phyloP scores from a whole-genome alignment of 2,329 filamentous ascomycete species.

The Leptographium wingfieldii region DNA sequence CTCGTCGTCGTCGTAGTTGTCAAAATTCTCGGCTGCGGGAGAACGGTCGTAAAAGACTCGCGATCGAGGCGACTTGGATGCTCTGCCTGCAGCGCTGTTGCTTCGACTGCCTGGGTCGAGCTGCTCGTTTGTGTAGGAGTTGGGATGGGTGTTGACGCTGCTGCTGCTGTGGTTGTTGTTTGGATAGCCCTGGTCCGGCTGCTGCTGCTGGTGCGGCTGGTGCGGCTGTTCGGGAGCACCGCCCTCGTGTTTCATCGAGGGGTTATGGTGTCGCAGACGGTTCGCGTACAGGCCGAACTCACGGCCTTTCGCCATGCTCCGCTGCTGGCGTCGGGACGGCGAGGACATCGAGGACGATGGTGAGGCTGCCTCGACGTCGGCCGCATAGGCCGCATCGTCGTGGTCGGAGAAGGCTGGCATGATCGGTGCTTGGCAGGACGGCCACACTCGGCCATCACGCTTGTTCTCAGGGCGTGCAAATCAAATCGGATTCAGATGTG shows the following conservation, averaged over 20 bases:
- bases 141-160: too few relatives aligned
- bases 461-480: too few relatives aligned
- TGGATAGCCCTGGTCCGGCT: not conserved
- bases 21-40: not conserved
- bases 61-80: not conserved
- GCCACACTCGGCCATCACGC: not conserved
- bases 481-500: not conserved
- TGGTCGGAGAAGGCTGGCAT: constrained; percentile 12
- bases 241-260: constrained; percentile 19
- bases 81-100: not conserved
- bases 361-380: constrained; percentile 11
- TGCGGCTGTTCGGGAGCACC: constrained; percentile 6
- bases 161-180: too few relatives aligned
- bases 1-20: constrained; percentile 4
- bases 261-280: constrained; percentile 15
- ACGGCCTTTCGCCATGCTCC: constrained; percentile 13
- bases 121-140: not conserved
- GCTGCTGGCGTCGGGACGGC: constrained; percentile 10
- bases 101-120: not conserved
- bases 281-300: constrained; percentile 15
- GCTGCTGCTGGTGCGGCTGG: not conserved
- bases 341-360: not conserved
- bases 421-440: not conserved
- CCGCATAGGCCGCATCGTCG: constrained; percentile 15
- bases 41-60: not conserved